These are phyloP conservation scores for Cytospora schulzeri DNA, from an alignment of 2,329 filamentous ascomycete species.

Conservation along the genomic window DNA sequence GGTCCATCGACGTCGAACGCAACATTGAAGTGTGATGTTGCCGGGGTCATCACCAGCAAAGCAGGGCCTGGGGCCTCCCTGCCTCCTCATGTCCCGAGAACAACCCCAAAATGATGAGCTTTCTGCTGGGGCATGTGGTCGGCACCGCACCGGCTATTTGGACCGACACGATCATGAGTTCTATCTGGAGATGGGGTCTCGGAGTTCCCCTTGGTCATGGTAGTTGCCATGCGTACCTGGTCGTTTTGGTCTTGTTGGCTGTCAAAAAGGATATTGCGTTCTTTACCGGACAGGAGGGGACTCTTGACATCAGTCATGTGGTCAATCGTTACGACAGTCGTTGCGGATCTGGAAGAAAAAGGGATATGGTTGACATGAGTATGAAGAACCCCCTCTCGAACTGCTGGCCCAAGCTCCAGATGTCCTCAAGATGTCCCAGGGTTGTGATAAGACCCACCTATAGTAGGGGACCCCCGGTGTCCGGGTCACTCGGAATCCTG, in stretches of 20 bases:
- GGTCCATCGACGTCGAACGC: no score
- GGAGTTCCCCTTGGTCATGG: not conserved
- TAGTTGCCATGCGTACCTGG: not conserved
- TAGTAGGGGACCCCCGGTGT: no score
- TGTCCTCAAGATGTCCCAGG: not conserved
- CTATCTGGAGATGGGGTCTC: not conserved
- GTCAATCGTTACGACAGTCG: not conserved
- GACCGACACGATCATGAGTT: not conserved
- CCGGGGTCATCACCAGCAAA: no score
- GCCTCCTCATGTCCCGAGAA: no score
- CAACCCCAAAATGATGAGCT: no score
- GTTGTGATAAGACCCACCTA: not conserved
- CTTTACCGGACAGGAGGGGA: not conserved
- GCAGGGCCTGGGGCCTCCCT: no score
- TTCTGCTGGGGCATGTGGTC: not conserved
- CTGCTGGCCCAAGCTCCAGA: slow-evolving; percentile 10
- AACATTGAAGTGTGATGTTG: no score
- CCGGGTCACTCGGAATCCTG: not conserved
- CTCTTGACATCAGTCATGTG: not conserved
- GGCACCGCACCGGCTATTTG: not conserved
- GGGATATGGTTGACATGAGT: not conserved
- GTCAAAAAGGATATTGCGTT: not conserved
- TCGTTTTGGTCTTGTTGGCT: not conserved
- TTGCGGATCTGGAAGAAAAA: slow-evolving; percentile 5
- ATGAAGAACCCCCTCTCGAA: slow-evolving; percentile 7